Evolutionary conservation across 2,329 filamentous ascomycete genomes (phyloP).

Genomic region (Torrubiellomyces zombiae): DNA sequence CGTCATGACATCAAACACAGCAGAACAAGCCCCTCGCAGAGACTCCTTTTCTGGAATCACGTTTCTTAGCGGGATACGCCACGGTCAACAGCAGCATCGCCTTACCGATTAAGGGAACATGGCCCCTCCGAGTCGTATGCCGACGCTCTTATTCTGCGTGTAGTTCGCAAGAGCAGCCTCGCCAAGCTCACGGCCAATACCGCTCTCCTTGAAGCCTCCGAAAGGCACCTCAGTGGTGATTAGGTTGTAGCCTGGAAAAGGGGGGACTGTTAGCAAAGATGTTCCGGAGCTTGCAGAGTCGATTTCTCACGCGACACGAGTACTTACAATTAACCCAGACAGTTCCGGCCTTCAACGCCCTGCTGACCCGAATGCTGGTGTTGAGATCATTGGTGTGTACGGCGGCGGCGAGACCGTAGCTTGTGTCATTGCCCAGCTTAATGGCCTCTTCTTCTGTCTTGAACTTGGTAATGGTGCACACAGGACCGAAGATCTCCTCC

Average conservation of each 20-base stretch:
- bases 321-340: slow-evolving; percentile 35
- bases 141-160: slow-evolving; percentile 51
- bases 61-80: too few relatives aligned
- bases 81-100: too few relatives aligned
- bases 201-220: slow-evolving; percentile 63
- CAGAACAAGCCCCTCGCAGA: too few relatives aligned
- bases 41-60: too few relatives aligned
- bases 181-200: slow-evolving; percentile 62
- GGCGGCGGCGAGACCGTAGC: slow-evolving; percentile 69
- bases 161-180: slow-evolving; percentile 52
- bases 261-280: slow-evolving; percentile 1
- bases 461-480: slow-evolving; percentile 76
- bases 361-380: slow-evolving; percentile 66
- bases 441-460: slow-evolving; percentile 67
- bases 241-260: slow-evolving; percentile 37
- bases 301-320: slow-evolving; percentile 6
- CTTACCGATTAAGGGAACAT: slow-evolving; percentile 8
- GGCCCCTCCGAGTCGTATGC: slow-evolving; percentile 21
- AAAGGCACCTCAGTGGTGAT: slow-evolving; percentile 23
- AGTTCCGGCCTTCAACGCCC: slow-evolving; percentile 54
- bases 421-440: slow-evolving; percentile 55
- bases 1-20: too few relatives aligned
- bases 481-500: slow-evolving; percentile 86
- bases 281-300: too few relatives aligned
- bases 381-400: slow-evolving; percentile 72